phyloP scores from a whole-genome alignment of 2,329 filamentous ascomycete species.

The Salinomyces thailandicus region DNA sequence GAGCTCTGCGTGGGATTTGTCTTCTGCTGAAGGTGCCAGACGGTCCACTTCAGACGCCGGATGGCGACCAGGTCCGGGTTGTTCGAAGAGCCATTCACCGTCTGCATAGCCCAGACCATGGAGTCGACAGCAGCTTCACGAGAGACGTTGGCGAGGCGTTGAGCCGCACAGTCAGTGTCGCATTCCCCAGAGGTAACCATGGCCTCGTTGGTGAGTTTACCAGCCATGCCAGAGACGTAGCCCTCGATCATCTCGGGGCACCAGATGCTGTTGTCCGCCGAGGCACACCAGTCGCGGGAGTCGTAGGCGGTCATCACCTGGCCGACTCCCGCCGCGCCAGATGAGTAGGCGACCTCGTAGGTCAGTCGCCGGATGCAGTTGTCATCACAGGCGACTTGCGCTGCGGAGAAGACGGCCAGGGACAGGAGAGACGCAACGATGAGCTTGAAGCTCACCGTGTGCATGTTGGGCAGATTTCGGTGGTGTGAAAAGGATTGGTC shows the following conservation, averaged over 20 bases:
- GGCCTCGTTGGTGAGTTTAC: neutral
- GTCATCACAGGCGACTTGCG: neutral
- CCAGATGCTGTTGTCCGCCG: neutral
- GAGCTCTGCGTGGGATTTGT: too few species aligned
- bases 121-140: neutral
- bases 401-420: neutral
- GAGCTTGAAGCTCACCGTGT: neutral
- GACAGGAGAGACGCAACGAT: neutral
- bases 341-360: constrained; percentile 3
- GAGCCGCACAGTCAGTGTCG: neutral
- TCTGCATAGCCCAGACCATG: constrained; percentile 3
- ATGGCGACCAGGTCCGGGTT: too few species aligned
- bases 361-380: constrained; percentile 2
- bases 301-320: constrained; percentile 3
- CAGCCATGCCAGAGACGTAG: constrained; percentile 1
- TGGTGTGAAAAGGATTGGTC: too few species aligned
- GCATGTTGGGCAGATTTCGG: too few species aligned
- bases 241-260: neutral
- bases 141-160: neutral
- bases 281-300: neutral
- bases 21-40: too few species aligned
- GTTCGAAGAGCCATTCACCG: neutral
- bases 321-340: constrained; percentile 1
- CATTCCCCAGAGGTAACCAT: neutral
- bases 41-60: too few species aligned